Base-by-base conservation (phyloP, 176 grass and related monocot genomes). In the Rhynchospora tenuis region DNA sequence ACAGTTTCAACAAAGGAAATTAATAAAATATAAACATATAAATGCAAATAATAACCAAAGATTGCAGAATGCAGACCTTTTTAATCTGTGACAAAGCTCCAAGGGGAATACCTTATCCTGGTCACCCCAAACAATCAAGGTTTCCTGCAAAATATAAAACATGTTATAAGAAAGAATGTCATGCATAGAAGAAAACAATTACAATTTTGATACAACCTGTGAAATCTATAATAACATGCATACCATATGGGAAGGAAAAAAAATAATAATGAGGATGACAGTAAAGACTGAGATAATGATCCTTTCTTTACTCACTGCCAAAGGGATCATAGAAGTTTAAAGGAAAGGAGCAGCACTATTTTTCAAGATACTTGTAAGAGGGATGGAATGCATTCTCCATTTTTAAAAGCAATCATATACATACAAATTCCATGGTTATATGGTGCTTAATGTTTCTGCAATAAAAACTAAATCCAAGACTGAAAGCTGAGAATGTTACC, bases 61-160 rank as follows among this genome's bases (percentile, higher is more conserved):
- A 56, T 67, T 45, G 27, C 26, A 33, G 31, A 33, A 33, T n/a
- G n/a, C 27, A 74, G 20, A 93, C 92, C 92, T 94, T 57, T 94
- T 90, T 54, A 94, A 57, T 86, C 92, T 77, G 76, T 84, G 46
- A 73, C 86, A 85, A 87, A 98, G 87, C 85, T 98, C 95, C 79
- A 98, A 87, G 31, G 92, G 90, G 72, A 98, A 98, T 79, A 98
- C 88, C 28, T 62, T 65, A 80, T 98, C 92, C 59, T 94, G 84
- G 45, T 94, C 90, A n/a, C 95, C 95, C 95, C 92, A 98, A 73
- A 94, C 84, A 80, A 98, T 94, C 84, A 98, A 91, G 28, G 95
- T 98, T 90, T 91, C 89, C 90, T 93, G 88, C n/a, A 26, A 84
- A 74, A 46, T 28, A 52, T 52, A 50, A 51, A 74, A 28, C 42